phyloP scores from a whole-genome alignment of 768 basidiomycete species.

The Cubamyces lactineus region DNA sequence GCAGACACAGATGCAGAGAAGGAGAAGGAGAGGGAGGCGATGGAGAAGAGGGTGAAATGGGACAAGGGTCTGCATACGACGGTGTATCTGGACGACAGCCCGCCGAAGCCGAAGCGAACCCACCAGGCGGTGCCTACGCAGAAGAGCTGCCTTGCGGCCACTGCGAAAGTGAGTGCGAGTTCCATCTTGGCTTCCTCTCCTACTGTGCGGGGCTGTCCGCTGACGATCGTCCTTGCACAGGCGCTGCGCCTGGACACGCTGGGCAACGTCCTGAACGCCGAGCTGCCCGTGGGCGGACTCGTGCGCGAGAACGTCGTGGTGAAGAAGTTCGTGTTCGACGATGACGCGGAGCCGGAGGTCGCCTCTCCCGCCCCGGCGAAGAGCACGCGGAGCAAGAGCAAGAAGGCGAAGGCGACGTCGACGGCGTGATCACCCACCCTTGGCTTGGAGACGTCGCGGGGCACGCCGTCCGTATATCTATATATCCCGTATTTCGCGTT shows the following conservation, averaged over 20 bases:
- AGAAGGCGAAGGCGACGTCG: slow-evolving; percentile 32
- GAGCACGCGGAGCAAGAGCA: slow-evolving; percentile 47
- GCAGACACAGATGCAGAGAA: slow-evolving; percentile 35
- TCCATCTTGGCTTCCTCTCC: slow-evolving; percentile 24
- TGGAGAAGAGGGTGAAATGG: slow-evolving; percentile 73
- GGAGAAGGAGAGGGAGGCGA: slow-evolving; percentile 37
- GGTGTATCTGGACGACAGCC: slow-evolving; percentile 64
- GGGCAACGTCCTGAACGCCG: slow-evolving; percentile 68
- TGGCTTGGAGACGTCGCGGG: not conserved
- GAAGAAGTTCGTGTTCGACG: slow-evolving; percentile 82
- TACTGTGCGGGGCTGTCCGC: slow-evolving; percentile 19
- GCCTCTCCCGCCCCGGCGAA: slow-evolving; percentile 45
- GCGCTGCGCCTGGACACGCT: slow-evolving; percentile 65
- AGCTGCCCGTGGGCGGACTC: slow-evolving; percentile 58
- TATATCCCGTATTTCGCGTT: slow-evolving; percentile 20
- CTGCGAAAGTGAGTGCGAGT: slow-evolving; percentile 55
- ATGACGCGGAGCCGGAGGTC: slow-evolving; percentile 47
- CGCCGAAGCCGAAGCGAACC: slow-evolving; percentile 50
- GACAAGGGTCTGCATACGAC: slow-evolving; percentile 66
- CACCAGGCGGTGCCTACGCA: slow-evolving; percentile 44
- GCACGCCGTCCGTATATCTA: not conserved
- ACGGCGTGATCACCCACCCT: not conserved
- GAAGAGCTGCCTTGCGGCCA: slow-evolving; percentile 71
- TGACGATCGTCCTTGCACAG: slow-evolving; percentile 40
- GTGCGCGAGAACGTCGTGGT: slow-evolving; percentile 68